phyloP scores from a whole-genome alignment of 331 rosid genomes.

The Ulmus americana region DNA sequence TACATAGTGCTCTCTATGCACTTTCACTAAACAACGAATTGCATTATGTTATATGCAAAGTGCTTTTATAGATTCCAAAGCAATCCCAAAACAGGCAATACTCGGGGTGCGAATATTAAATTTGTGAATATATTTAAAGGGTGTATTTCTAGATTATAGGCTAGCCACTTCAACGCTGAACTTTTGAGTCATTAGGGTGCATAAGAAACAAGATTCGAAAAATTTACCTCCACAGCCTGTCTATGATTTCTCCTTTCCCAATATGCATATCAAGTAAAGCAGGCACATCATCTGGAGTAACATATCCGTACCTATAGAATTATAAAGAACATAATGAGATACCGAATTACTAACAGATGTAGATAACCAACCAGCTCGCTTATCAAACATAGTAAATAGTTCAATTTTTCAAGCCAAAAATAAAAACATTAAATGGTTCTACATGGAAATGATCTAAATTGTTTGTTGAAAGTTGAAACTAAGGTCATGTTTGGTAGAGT shows the following conservation, averaged over 20 bases:
- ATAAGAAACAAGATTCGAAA: neutral
- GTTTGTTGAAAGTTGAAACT: neutral
- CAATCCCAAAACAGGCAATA: too few relatives aligned
- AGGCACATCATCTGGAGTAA: constrained; percentile 73
- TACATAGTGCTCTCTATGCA: too few relatives aligned
- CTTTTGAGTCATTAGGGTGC: neutral
- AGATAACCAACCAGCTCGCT: neutral
- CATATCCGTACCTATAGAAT: constrained; percentile 82
- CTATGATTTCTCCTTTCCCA: constrained; percentile 62
- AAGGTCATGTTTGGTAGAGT: too few relatives aligned
- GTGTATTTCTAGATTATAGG: neutral
- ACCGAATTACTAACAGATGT: constrained; percentile 1
- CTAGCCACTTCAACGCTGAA: constrained; percentile 1
- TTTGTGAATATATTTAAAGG: too few relatives aligned
- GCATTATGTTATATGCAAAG: too few relatives aligned
- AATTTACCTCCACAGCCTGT: constrained; percentile 74
- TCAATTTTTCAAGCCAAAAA: neutral
- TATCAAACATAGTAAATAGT: neutral
- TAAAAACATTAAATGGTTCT: constrained; percentile 4
- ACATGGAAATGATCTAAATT: constrained; percentile 6
- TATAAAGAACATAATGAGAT: neutral
- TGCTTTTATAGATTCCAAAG: too few relatives aligned
- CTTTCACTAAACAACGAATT: too few relatives aligned
- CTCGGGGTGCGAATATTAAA: too few relatives aligned
- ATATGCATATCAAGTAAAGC: constrained; percentile 73